Conservation (phyloP, 352 stramenopile genomes). For the Blastocystis sp. region DNA sequence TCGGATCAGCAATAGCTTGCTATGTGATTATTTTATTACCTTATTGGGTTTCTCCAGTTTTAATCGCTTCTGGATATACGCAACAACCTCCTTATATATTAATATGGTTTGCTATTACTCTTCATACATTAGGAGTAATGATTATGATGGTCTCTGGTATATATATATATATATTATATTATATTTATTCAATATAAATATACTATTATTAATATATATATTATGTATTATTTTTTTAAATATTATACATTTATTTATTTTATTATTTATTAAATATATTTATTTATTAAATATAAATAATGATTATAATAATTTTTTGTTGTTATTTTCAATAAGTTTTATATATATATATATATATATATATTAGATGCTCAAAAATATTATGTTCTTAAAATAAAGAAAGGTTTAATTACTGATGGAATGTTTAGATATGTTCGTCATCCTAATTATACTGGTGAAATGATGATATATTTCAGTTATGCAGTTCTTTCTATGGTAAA, state of each 20-base stretch:
- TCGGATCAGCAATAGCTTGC: conserved; percentile 8
- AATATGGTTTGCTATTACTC: neutral
- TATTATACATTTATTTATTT: too few species aligned
- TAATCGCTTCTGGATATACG: conserved; percentile 15
- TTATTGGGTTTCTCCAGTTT: conserved; percentile 21
- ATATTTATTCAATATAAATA: too few species aligned
- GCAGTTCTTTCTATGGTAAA: conserved; percentile 6
- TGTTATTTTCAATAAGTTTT: too few species aligned
- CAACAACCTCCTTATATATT: neutral
- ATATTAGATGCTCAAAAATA: conserved; percentile 31
- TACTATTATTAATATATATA: neutral
- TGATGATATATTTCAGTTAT: conserved; percentile 26
- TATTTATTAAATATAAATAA: too few species aligned
- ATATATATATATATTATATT: too few species aligned
- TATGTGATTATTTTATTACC: conserved; percentile 21
- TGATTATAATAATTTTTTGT: too few species aligned
- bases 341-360: too few species aligned
- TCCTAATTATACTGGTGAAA: conserved; percentile 23
- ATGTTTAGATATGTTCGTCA: conserved; percentile 27
- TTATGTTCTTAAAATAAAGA: conserved; percentile 25
- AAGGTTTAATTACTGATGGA: conserved; percentile 12
- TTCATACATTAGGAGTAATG: conserved; percentile 10
- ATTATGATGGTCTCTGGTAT: conserved; percentile 25
- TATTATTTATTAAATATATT: too few species aligned
- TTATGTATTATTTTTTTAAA: too few species aligned